A percentile compares a stretch with the other conserved stretches of the same genome.
Conservation (phyloP, 371 early-diverging fungal genomes). For the Apophysomyces ossiformis region DNA sequence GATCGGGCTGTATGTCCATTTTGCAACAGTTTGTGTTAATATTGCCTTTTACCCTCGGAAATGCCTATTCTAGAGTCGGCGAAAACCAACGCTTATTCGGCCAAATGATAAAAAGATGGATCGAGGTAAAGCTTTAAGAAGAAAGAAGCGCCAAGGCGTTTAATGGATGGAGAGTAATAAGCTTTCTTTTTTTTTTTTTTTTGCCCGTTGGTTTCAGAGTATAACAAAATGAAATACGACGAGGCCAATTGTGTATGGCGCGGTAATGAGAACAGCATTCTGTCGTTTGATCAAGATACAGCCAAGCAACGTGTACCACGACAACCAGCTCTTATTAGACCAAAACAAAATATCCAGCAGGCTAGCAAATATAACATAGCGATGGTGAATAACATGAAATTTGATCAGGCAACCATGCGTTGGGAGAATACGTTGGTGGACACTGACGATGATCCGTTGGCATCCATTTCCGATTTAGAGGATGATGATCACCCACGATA, state of each 20-base stretch:
- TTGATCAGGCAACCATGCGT: slow-evolving; percentile 20
- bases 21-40: neutral
- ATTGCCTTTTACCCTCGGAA: neutral
- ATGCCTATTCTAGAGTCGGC: slow-evolving; percentile 18
- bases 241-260: slow-evolving; percentile 27
- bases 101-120: slow-evolving; percentile 25
- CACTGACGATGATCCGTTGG: slow-evolving; percentile 17
- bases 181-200: neutral
- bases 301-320: slow-evolving; percentile 4
- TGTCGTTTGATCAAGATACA: slow-evolving; percentile 22
- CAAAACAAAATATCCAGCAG: slow-evolving; percentile 21
- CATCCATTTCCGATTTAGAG: slow-evolving; percentile 12
- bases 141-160: too few relatives aligned
- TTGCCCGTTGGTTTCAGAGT: slow-evolving; percentile 19
- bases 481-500: slow-evolving; percentile 12
- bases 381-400: slow-evolving; percentile 26
- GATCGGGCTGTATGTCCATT: too few relatives aligned
- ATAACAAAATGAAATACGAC: slow-evolving; percentile 43
- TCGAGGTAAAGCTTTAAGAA: slow-evolving; percentile 25
- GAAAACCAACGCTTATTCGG: slow-evolving; percentile 31
- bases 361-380: slow-evolving; percentile 17
- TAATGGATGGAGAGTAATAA: neutral
- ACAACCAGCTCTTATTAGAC: slow-evolving; percentile 28
- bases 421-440: slow-evolving; percentile 21
- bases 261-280: slow-evolving; percentile 37